These are phyloP conservation scores for Phytophthora melonis DNA, from an alignment of 352 stramenopile genomes.

Conservation along the genomic window DNA sequence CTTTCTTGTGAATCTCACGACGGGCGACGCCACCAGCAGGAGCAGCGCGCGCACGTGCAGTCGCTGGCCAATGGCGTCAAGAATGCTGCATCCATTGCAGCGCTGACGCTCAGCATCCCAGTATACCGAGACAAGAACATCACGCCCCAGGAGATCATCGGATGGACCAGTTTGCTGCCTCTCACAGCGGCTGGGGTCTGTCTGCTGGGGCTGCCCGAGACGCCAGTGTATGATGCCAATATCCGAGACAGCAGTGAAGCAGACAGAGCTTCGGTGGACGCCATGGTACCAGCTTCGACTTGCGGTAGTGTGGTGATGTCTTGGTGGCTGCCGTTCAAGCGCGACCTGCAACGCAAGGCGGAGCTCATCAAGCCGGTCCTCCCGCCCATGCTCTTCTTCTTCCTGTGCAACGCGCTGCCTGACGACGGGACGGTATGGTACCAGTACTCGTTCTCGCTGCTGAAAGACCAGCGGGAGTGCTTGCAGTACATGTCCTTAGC, in stretches of 20 bases:
- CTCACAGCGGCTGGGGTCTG: slow-evolving; percentile 62
- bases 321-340: slow-evolving; percentile 61
- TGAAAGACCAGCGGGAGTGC: slow-evolving; percentile 67
- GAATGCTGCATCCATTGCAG: slow-evolving; percentile 71
- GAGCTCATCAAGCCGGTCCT: slow-evolving; percentile 62
- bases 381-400: slow-evolving; percentile 86
- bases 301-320: slow-evolving; percentile 23
- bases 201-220: slow-evolving; percentile 59
- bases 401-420: slow-evolving; percentile 77
- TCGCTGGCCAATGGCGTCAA: slow-evolving; percentile 77
- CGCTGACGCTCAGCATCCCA: slow-evolving; percentile 70
- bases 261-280: neutral
- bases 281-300: slow-evolving; percentile 8
- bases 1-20: slow-evolving; percentile 73
- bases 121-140: slow-evolving; percentile 71
- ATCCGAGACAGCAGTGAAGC: neutral
- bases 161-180: slow-evolving; percentile 68
- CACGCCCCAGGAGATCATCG: slow-evolving; percentile 60
- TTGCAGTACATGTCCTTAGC: slow-evolving; percentile 77
- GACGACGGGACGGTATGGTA: slow-evolving; percentile 79
- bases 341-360: slow-evolving; percentile 53
- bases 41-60: slow-evolving; percentile 70
- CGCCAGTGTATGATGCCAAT: slow-evolving; percentile 19
- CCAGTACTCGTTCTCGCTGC: slow-evolving; percentile 80
- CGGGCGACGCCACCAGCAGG: slow-evolving; percentile 58